Conservation (phyloP, 2,329 filamentous ascomycete species). For the Podosphaera fusca region DNA sequence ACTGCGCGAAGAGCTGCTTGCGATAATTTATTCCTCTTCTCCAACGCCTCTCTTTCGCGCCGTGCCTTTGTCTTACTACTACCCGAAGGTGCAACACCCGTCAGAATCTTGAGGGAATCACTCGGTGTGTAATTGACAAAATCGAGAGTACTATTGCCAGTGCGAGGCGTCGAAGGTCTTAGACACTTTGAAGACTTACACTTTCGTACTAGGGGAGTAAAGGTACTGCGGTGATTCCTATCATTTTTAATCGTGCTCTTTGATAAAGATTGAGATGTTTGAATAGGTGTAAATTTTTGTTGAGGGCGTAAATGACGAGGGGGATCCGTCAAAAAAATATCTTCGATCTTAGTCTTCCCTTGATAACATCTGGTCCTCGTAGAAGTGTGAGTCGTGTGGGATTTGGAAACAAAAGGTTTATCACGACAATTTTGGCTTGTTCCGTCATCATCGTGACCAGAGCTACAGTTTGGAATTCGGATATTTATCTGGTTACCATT, state of each 20-base stretch:
- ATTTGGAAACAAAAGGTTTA: no score
- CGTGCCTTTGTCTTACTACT: slow-evolving; percentile 87
- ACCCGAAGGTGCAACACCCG: slow-evolving; percentile 75
- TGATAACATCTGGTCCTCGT: no score
- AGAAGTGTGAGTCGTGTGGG: no score
- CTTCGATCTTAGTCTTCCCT: not conserved
- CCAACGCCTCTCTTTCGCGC: slow-evolving; percentile 66
- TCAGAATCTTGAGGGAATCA: slow-evolving; percentile 59
- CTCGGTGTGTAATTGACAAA: slow-evolving; percentile 83
- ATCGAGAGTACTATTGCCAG: slow-evolving; percentile 22
- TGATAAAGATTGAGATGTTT: not conserved
- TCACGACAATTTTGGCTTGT: no score
- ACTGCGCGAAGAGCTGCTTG: slow-evolving; percentile 48
- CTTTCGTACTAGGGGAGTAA: slow-evolving; percentile 11
- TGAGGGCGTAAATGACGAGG: not conserved
- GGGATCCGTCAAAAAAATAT: not conserved
- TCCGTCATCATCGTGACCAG: no score
- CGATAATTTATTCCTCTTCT: slow-evolving; percentile 45
- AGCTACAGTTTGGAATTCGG: no score
- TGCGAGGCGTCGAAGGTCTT: slow-evolving; percentile 11
- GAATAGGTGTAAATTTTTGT: not conserved
- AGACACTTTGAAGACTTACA: slow-evolving; percentile 6
- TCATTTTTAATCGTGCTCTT: not conserved
- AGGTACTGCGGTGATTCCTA: not conserved
- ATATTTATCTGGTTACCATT: no score